These are phyloP conservation scores for Tephrocybe rancida DNA, from an alignment of 768 basidiomycete genomes.

Conservation along the genomic window DNA sequence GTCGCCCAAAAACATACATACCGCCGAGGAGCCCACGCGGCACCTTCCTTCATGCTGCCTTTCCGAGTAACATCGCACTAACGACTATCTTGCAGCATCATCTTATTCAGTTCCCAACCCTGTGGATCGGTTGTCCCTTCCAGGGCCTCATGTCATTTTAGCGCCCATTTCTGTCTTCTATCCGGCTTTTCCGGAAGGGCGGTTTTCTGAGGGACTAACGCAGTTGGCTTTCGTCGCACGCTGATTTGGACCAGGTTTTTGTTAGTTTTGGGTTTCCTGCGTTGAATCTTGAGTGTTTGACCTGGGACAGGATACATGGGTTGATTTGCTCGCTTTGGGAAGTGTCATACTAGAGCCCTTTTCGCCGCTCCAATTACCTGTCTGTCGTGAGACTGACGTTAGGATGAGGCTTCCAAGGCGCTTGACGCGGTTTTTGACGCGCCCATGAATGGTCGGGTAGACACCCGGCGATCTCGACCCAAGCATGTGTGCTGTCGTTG, in stretches of 20 bases:
- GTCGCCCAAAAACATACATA: slow-evolving; percentile 1
- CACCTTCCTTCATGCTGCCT: slow-evolving; percentile 18
- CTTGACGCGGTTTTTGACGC: not conserved
- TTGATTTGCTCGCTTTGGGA: not conserved
- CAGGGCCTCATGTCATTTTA: slow-evolving; percentile 10
- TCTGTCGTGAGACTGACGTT: too few relatives aligned
- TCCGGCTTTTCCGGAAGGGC: slow-evolving; percentile 15
- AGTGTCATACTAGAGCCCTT: not conserved
- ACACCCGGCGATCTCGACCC: not conserved
- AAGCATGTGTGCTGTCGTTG: not conserved
- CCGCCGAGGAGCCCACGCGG: slow-evolving; percentile 1
- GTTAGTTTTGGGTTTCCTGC: slow-evolving; percentile 1
- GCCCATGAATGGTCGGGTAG: not conserved
- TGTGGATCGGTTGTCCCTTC: slow-evolving; percentile 7
- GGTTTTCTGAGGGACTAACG: not conserved
- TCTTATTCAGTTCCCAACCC: not conserved
- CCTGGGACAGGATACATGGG: not conserved
- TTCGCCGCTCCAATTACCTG: not conserved
- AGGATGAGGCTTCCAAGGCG: not conserved
- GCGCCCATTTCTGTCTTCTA: not conserved
- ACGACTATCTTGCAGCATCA: slow-evolving; percentile 15
- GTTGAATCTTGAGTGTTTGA: not conserved
- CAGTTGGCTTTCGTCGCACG: slow-evolving; percentile 7
- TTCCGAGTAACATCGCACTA: slow-evolving; percentile 15
- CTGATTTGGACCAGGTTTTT: slow-evolving; percentile 4